Evolutionary conservation across 2,329 filamentous ascomycete genomes (phyloP), one percentile per base, ranked within the genome.

Genomic region (Neofusicoccum sp.): DNA sequence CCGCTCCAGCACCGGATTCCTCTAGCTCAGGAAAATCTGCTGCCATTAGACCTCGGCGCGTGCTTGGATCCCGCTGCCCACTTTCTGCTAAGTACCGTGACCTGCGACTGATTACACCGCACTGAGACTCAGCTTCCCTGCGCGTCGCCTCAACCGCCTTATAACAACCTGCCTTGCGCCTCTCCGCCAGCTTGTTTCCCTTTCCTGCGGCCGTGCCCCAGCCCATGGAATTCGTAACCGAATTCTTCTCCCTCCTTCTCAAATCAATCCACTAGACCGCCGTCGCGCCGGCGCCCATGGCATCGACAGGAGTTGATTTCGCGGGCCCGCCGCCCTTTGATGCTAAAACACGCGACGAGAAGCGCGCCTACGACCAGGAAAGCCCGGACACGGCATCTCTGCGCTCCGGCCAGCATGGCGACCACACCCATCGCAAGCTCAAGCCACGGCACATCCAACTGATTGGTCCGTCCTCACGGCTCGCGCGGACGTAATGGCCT

Each of bases 361-460:
- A 76, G 65, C 58, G 34, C 34, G 65, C 61, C 31, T 69, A 68
- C 60, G 64, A 70, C 50, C 64, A 64, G 47, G 69, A 68, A 31
- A 65, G 61, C 45, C 63, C 45, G 52, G 65, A 66, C 11, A 54
- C 47, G 6, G 59, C 41, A 7, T 62, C 59, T 31, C 37, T 62
- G 5, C 59, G 49, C 39, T 52, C 49, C 31, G 45, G 58, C 16
- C 45, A 36, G 33, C 43, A 41, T 56, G 68, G 73, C 11, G 68
- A 71, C 65, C 76, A 78, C 64, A 81, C 79, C 6, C 78, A 80
- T 62, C 73, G 79, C 39, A 80, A 76, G 67, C 72, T 81, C 59
- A 78, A 78, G 66, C 77, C 79, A 58, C 73, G 79, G 50, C 79
- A 81, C 64, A 81, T 81, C 56, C 79, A 81, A 64, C 72, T 81